Percentiles rank a stretch among this genome's conserved stretches.
Evolutionary conservation across 768 basidiomycete genomes (phyloP).

Genomic region (Lactarius sp.): DNA sequence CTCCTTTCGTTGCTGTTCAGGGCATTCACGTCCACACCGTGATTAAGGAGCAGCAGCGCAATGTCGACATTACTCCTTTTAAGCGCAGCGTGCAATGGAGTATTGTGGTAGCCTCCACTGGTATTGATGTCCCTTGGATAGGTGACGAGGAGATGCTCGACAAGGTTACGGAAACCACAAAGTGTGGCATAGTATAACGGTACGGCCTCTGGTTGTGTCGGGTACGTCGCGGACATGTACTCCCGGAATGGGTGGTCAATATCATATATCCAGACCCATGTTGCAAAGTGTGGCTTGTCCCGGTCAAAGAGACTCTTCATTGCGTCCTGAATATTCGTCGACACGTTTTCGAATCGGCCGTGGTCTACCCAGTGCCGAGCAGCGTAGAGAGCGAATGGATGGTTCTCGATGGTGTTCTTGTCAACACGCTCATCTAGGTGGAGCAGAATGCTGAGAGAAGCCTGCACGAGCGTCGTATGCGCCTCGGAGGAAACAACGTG

Average conservation of each 20-base stretch:
- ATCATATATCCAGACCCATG: conserved; percentile 2
- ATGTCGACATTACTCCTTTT: not conserved
- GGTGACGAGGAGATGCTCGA: not conserved
- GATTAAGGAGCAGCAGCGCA: not conserved
- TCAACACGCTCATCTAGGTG: not conserved
- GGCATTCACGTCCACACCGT: not conserved
- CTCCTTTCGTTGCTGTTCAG: not conserved
- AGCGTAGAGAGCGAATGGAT: not conserved
- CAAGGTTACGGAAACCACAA: not conserved
- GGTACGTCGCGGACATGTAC: not conserved
- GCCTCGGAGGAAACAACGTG: not conserved
- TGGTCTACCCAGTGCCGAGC: not conserved
- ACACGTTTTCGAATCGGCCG: not conserved
- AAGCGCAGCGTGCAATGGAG: not conserved
- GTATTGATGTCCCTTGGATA: not conserved
- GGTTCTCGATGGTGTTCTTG: not conserved
- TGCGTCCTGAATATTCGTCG: not conserved
- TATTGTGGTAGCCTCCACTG: not conserved
- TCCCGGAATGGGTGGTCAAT: not conserved
- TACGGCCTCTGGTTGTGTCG: not conserved
- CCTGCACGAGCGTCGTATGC: not conserved
- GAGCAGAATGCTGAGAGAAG: not conserved
- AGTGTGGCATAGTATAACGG: conserved; percentile 3
- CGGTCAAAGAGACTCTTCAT: too few relatives aligned
- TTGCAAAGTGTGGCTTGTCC: too few relatives aligned